A percentile compares a stretch with the other conserved stretches of the same genome.
Evolutionary conservation across 1,284 basidiomycete species (phyloP).

Genomic region (Termitomyces sp.): DNA sequence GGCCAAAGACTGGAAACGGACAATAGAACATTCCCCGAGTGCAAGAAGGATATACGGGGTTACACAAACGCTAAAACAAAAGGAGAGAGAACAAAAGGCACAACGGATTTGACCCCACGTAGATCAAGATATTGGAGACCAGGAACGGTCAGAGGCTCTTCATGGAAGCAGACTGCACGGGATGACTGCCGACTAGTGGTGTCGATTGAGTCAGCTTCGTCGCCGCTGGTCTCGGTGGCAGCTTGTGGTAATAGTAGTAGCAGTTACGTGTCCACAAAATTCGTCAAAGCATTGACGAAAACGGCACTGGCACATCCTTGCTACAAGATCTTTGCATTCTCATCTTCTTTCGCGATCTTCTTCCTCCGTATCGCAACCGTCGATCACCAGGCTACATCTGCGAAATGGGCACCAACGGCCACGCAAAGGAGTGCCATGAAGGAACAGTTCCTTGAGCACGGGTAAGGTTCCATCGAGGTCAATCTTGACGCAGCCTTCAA

Average conservation of each 20-base stretch:
- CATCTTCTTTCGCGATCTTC: conserved; percentile 69
- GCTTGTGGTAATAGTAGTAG: conserved; percentile 36
- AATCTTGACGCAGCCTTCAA: too few species aligned
- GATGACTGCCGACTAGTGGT: conserved; percentile 28
- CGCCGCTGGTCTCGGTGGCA: conserved; percentile 44
- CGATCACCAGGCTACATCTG: conserved; percentile 47
- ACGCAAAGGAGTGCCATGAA: conserved; percentile 69
- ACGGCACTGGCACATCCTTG: conserved; percentile 87
- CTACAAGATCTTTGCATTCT: conserved; percentile 80
- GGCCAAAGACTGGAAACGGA: conserved; percentile 76
- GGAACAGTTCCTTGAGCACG: conserved; percentile 82
- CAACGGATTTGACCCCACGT: conserved; percentile 76
- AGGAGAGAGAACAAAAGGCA: conserved; percentile 66
- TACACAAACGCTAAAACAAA: conserved; percentile 82
- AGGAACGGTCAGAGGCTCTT: conserved; percentile 63
- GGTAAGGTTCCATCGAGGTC: too few species aligned
- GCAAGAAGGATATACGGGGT: conserved; percentile 71
- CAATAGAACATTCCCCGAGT: conserved; percentile 58
- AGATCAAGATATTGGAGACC: conserved; percentile 81
- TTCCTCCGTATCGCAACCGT: conserved; percentile 53
- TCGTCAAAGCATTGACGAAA: conserved; percentile 79
- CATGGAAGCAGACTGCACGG: conserved; percentile 25
- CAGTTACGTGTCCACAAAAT: conserved; percentile 77
- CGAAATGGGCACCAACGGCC: conserved; percentile 68
- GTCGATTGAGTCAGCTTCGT: conserved; percentile 41